These are phyloP conservation scores for Lentinula novae-zelandiae DNA, from an alignment of 1,284 basidiomycete species.

Conservation along the genomic window DNA sequence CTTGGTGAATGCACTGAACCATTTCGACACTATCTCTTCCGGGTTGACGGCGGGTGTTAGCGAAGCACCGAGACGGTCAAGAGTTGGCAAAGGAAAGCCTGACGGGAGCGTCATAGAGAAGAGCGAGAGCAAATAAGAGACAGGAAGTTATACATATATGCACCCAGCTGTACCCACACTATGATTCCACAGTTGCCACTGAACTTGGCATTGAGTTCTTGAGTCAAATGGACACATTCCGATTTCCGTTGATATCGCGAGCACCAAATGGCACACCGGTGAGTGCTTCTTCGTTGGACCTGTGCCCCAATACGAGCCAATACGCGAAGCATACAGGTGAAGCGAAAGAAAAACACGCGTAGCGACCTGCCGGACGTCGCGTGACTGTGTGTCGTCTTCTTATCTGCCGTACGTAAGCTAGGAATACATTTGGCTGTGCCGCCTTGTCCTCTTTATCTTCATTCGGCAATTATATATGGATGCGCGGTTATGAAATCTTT, in stretches of 20 bases:
- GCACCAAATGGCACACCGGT: too few relatives aligned
- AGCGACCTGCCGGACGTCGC: not conserved
- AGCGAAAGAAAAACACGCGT: not conserved
- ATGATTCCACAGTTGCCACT: not conserved
- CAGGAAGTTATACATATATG: not conserved
- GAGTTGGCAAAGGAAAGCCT: conserved; percentile 8
- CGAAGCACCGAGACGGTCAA: conserved; percentile 16
- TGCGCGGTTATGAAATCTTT: not conserved
- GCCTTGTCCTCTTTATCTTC: not conserved
- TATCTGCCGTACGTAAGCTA: not conserved
- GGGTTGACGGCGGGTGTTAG: conserved; percentile 18
- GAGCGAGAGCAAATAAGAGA: not conserved
- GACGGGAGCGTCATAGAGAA: not conserved
- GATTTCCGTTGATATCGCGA: too few relatives aligned
- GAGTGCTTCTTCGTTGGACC: not conserved
- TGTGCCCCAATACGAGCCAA: not conserved
- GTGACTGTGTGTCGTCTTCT: not conserved
- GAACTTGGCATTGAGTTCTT: not conserved
- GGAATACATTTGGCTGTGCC: not conserved
- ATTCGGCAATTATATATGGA: not conserved
- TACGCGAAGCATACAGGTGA: not conserved
- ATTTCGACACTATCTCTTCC: conserved; percentile 18
- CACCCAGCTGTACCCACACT: not conserved
- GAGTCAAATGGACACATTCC: too few relatives aligned
- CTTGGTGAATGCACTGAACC: conserved; percentile 25